Base-by-base conservation (phyloP, 495 filamentous ascomycete genomes). In the Cenococcum geophilum region DNA sequence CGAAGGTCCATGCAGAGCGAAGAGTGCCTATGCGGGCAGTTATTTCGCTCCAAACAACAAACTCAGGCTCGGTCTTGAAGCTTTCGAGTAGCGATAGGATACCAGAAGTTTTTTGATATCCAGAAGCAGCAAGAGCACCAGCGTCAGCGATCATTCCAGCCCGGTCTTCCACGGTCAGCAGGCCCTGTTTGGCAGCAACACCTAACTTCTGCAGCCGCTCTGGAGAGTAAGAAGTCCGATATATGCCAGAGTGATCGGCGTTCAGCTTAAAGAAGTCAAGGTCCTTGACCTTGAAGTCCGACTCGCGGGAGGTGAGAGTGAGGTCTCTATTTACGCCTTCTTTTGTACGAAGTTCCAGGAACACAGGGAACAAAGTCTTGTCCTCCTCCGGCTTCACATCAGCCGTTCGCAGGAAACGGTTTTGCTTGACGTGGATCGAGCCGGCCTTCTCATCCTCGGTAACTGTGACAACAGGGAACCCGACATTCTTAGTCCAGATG, bases 91-190 rank as follows among this genome's bases (percentile, higher is more conserved):
- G 81, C 55, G 86, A 90, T 18, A 98, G 76, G 56, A 96, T 78
- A 14, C 89, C 90, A 16, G 92, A 96, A 4, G 93, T 96, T 73
- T 86, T 91, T 74, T 96, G 90, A 73, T 93, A 96, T 32, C 92
- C 92, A 16, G 90, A 92, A 5, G 88, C 80, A 57, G 92, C 89
- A 64, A 98, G 79, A 47, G 93, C 90, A 65, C 91, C 92, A 11
- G 93, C 89, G 72, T 98, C 93, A 32, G 92, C 92, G 64, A 98
- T 87, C 87, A 98, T 90, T 70, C 93, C 93, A 49, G 92, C 91
- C 52, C 92, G 85, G 71, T 97, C 92, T 73, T 96, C 89, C 35
- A 93, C 88, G n/a, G 82, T 88, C 42, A 98, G 78, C n/a, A 92
- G 78, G 1, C 89, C 90, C 16, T 87, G 75, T 72, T 86, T 90